These are phyloP conservation scores for Sedum album DNA, from an alignment of 164 flowering plant genomes.

Conservation along the genomic window DNA sequence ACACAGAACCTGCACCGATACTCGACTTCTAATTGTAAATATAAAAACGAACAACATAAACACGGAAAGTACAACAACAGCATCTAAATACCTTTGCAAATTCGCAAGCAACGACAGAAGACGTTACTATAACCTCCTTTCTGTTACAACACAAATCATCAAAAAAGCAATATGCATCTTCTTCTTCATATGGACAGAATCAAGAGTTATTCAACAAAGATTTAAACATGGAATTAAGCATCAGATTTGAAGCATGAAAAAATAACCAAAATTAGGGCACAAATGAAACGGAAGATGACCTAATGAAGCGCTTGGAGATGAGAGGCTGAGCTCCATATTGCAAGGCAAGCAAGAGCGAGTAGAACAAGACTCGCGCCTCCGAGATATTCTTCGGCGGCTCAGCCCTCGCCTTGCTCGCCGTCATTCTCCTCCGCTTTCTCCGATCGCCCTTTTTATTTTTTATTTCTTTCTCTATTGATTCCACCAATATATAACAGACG, in stretches of 20 bases:
- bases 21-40: background rate
- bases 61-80: background rate
- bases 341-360: conserved; percentile 54
- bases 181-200: background rate
- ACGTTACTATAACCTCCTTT: conserved; percentile 83
- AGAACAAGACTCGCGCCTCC: conserved; percentile 39
- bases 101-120: conserved; percentile 82
- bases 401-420: conserved; percentile 23
- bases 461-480: background rate
- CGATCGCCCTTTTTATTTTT: background rate
- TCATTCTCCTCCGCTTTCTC: conserved; percentile 20
- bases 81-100: conserved; percentile 55
- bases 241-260: background rate
- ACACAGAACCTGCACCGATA: conserved; percentile 50
- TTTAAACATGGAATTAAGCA: background rate
- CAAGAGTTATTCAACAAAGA: too few relatives aligned
- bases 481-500: background rate
- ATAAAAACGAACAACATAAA: background rate
- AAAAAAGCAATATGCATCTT: background rate
- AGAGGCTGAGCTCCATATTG: conserved; percentile 93
- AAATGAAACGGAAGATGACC: conserved; percentile 26
- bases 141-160: conserved; percentile 28
- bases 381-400: conserved; percentile 9
- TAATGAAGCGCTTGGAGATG: conserved; percentile 64
- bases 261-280: background rate